Conservation (phyloP, 306 rosid genomes). For the Citrullus colocynthis region DNA sequence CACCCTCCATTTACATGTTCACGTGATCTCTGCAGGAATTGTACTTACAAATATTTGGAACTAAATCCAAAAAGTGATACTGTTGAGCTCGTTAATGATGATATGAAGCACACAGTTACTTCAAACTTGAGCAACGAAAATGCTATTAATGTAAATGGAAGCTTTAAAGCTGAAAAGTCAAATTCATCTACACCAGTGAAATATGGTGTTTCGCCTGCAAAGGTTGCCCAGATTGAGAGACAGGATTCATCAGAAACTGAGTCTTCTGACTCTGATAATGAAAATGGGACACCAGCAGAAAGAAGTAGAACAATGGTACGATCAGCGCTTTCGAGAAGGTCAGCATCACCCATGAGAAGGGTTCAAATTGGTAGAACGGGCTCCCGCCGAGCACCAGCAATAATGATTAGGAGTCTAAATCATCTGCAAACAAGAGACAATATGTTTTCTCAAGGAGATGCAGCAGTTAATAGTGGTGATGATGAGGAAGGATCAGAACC, state of each 20-base stretch:
- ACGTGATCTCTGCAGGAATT: constrained; percentile 35
- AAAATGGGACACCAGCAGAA: constrained; percentile 49
- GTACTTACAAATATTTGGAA: constrained; percentile 39
- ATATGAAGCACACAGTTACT: constrained; percentile 16
- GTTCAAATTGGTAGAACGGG: constrained; percentile 82
- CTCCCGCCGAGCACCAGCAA: constrained; percentile 74
- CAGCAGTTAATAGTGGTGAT: constrained; percentile 35
- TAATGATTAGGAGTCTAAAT: constrained; percentile 79
- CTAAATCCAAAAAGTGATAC: constrained; percentile 25
- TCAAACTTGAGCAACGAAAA: constrained; percentile 18
- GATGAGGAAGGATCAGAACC: constrained; percentile 60
- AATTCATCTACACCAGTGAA: constrained; percentile 39
- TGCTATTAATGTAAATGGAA: constrained; percentile 16
- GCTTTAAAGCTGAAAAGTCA: constrained; percentile 26
- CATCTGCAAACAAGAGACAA: constrained; percentile 55
- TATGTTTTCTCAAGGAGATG: constrained; percentile 35
- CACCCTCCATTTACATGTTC: background rate
- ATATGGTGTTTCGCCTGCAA: constrained; percentile 90
- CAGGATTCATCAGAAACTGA: constrained; percentile 54
- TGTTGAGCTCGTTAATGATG: constrained; percentile 21
- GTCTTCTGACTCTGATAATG: constrained; percentile 65
- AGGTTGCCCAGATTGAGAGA: constrained; percentile 80
- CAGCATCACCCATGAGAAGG: constrained; percentile 98
- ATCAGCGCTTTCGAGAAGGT: constrained; percentile 65
- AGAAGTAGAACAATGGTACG: constrained; percentile 77